Evolutionary conservation across 805 yeast genomes (phyloP).

Genomic region (Huiozyma naganishii): DNA sequence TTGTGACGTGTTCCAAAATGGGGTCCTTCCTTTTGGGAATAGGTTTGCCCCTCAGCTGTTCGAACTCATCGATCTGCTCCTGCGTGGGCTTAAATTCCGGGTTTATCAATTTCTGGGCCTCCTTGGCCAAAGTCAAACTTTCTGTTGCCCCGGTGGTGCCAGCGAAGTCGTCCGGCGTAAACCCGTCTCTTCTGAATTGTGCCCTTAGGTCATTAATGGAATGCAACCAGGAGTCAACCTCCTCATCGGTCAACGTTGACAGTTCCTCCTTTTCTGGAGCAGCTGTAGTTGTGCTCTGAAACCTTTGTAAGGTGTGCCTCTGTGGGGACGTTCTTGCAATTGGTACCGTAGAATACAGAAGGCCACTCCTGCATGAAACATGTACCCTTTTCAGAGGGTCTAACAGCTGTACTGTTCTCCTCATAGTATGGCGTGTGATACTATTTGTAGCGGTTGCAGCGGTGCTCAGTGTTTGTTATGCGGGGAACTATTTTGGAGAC

Average conservation of each 20-base stretch:
- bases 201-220: constrained; percentile 31
- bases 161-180: constrained; percentile 23
- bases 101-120: constrained; percentile 10
- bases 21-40: constrained; percentile 59
- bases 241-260: constrained; percentile 22
- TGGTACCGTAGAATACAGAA: too few relatives aligned
- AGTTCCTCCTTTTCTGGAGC: not conserved
- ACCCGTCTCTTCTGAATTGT: constrained; percentile 30
- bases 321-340: too few relatives aligned
- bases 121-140: constrained; percentile 29
- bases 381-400: too few relatives aligned
- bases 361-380: too few relatives aligned
- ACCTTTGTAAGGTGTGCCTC: not conserved
- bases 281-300: not conserved
- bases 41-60: constrained; percentile 36
- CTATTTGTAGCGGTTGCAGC: too few relatives aligned
- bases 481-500: too few relatives aligned
- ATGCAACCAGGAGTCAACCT: constrained; percentile 33
- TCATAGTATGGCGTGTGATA: too few relatives aligned
- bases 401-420: too few relatives aligned
- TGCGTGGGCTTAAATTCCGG: constrained; percentile 45
- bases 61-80: constrained; percentile 52
- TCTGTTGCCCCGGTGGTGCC: constrained; percentile 31
- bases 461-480: too few relatives aligned
- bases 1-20: constrained; percentile 66